Evolutionary conservation across 345 rosid species (phyloP).

Genomic region (Trapa incisa): DNA sequence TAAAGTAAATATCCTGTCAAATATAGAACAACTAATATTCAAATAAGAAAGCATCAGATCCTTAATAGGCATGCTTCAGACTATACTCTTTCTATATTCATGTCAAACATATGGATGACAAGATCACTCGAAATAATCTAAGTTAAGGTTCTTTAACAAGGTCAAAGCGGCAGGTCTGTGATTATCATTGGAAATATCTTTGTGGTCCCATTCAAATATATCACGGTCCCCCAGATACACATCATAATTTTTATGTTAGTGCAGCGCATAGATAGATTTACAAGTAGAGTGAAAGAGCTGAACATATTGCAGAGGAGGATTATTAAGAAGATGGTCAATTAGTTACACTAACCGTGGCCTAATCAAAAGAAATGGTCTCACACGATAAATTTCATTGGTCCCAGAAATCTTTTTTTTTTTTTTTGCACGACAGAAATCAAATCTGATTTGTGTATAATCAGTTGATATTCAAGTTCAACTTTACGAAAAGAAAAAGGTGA

Average conservation of each 20-base stretch:
- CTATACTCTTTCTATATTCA: not conserved
- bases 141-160: not conserved
- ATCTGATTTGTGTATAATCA: not conserved
- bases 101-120: not conserved
- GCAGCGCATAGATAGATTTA: not conserved
- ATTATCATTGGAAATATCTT: not conserved
- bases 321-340: not conserved
- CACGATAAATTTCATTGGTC: not conserved
- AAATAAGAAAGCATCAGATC: not conserved
- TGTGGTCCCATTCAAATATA: not conserved
- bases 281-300: not conserved
- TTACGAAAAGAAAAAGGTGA: not conserved
- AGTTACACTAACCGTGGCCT: not conserved
- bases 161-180: not conserved
- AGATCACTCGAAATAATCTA: not conserved
- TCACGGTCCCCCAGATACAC: not conserved
- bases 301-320: not conserved
- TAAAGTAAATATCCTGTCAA: not conserved
- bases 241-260: not conserved
- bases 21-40: not conserved
- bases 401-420: not conserved
- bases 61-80: not conserved
- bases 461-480: not conserved
- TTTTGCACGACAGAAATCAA: not conserved
- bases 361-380: not conserved